These are phyloP conservation scores for Aspergillus sp. DNA, from an alignment of 2,329 filamentous ascomycete species.

Conservation along the genomic window DNA sequence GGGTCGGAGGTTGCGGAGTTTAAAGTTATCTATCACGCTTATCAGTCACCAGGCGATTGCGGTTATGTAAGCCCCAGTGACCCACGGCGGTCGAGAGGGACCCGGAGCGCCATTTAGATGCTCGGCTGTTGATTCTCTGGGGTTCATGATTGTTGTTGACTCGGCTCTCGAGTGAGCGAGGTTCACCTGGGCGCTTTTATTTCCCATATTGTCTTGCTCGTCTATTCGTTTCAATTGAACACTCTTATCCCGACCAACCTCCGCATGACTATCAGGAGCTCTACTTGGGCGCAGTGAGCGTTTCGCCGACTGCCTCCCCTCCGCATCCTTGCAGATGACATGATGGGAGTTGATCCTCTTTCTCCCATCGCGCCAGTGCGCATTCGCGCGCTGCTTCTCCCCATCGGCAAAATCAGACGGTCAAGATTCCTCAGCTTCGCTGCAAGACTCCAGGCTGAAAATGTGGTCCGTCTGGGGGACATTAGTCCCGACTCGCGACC, in stretches of 20 bases:
- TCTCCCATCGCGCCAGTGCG: constrained; percentile 88
- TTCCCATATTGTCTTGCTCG: neutral
- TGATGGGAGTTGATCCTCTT: constrained; percentile 84
- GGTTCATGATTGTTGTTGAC: neutral
- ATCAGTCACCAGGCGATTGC: constrained; percentile 9
- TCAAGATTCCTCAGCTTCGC: constrained; percentile 78
- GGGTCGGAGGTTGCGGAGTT: neutral
- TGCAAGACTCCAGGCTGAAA: constrained; percentile 71
- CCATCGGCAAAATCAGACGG: constrained; percentile 79
- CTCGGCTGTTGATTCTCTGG: neutral
- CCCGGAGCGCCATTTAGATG: neutral
- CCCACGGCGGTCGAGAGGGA: neutral
- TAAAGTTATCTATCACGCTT: constrained; percentile 13
- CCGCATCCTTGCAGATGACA: constrained; percentile 47
- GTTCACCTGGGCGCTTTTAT: neutral
- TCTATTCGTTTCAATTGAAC: neutral
- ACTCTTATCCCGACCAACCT: neutral
- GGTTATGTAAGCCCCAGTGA: neutral
- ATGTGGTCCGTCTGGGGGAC: constrained; percentile 80
- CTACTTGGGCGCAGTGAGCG: constrained; percentile 32
- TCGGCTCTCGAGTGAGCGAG: neutral
- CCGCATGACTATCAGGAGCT: constrained; percentile 23
- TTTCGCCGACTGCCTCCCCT: constrained; percentile 30
- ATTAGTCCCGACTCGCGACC: constrained; percentile 80
- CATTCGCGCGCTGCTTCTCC: constrained; percentile 82